Evolutionary conservation across 2,329 filamentous ascomycete genomes (phyloP).

Genomic region (Phoma sp.): DNA sequence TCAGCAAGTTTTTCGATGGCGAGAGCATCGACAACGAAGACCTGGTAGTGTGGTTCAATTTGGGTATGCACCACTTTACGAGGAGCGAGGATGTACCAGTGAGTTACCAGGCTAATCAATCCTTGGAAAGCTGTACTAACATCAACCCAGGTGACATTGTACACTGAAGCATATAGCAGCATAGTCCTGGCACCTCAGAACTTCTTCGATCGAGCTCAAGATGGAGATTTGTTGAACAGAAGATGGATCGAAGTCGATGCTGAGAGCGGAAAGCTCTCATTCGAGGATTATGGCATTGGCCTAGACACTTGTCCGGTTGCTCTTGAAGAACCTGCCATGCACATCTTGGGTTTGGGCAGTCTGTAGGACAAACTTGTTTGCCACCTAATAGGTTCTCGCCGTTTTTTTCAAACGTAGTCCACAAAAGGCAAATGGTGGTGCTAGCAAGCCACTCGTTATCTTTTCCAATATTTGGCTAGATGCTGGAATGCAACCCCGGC

Average conservation of each 20-base stretch:
- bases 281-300: conserved; percentile 24
- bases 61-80: conserved; percentile 54
- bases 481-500: neutral
- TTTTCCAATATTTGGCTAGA: conserved; percentile 2
- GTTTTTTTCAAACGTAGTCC: neutral
- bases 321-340: conserved; percentile 22
- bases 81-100: conserved; percentile 15
- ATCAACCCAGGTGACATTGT: conserved; percentile 18
- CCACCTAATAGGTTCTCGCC: neutral
- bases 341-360: conserved; percentile 11
- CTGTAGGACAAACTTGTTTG: neutral
- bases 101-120: neutral
- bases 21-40: conserved; percentile 52
- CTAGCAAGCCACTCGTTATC: neutral
- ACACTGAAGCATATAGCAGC: conserved; percentile 29
- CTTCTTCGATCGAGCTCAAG: conserved; percentile 30
- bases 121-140: neutral
- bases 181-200: conserved; percentile 31
- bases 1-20: conserved; percentile 57
- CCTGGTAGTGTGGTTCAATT: conserved; percentile 57
- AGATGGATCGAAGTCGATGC: conserved; percentile 26
- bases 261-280: conserved; percentile 18
- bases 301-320: conserved; percentile 18
- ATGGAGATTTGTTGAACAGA: conserved; percentile 27
- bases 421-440: neutral